Evolutionary conservation across 805 yeast genomes (phyloP).

Genomic region (Yarrowia sp.): DNA sequence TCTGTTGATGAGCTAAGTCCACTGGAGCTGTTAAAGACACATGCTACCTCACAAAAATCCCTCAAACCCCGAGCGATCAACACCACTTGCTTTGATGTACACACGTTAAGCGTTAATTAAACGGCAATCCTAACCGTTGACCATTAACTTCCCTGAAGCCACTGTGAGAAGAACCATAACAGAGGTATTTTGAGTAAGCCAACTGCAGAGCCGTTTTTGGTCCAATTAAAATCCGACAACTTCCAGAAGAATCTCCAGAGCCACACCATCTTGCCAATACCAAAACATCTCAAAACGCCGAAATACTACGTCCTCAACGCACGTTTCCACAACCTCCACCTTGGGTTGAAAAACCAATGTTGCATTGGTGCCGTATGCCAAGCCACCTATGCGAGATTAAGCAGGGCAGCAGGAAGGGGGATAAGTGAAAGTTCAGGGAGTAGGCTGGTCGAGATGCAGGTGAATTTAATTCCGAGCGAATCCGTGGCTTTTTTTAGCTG

Average conservation of each 20-base stretch:
- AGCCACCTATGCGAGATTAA: conserved; percentile 6
- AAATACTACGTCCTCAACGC: neutral
- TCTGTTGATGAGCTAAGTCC: too few species aligned
- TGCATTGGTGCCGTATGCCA: conserved; percentile 18
- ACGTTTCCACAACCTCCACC: neutral
- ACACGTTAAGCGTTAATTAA: neutral
- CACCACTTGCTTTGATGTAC: too few species aligned
- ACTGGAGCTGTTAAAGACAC: too few species aligned
- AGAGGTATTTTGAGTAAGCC: too few species aligned
- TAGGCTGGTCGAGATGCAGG: too few species aligned
- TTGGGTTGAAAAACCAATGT: neutral
- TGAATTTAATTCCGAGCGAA: too few species aligned
- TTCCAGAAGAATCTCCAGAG: neutral
- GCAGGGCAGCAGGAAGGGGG: neutral
- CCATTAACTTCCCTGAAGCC: neutral
- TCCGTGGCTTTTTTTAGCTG: neutral
- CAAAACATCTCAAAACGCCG: neutral
- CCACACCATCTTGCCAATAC: neutral
- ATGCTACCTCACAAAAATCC: too few species aligned
- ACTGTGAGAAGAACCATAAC: neutral
- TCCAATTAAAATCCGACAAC: neutral
- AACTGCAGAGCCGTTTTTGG: too few species aligned
- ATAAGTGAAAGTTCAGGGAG: neutral
- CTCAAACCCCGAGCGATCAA: too few species aligned
- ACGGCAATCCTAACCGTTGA: neutral